A percentile compares a stretch with the other conserved stretches of the same genome.
Evolutionary conservation across 2,329 filamentous ascomycete species (phyloP).

Genomic region (Colletotrichum higginsianum): DNA sequence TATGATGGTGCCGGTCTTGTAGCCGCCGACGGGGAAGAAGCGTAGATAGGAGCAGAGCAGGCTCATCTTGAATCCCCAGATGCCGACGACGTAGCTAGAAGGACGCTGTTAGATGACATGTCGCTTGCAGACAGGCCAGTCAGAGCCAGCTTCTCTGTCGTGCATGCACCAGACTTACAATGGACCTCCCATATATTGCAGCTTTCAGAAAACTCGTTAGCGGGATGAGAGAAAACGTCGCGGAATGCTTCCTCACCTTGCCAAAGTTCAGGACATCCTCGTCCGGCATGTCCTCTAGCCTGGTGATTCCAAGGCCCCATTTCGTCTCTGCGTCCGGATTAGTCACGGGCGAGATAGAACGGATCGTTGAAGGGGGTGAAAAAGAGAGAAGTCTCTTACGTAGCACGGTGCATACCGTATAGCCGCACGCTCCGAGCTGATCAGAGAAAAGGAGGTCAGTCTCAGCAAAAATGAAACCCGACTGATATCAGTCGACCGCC

Average conservation of each 20-base stretch:
- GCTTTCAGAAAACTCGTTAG: constrained; percentile 22
- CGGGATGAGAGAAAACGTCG: accelerated
- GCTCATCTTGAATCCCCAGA: constrained; percentile 63
- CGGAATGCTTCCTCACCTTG: constrained; percentile 41
- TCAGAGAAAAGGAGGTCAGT: not conserved
- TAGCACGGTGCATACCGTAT: constrained; percentile 52
- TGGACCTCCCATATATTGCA: constrained; percentile 59
- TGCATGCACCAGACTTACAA: constrained; percentile 51
- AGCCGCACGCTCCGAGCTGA: constrained; percentile 53
- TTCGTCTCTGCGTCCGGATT: constrained; percentile 54
- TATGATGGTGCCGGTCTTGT: constrained; percentile 51
- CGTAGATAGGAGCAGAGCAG: constrained; percentile 61
- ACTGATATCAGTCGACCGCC: not conserved
- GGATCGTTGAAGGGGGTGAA: no score
- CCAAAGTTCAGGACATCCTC: constrained; percentile 57
- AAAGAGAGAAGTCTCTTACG: constrained; percentile 48
- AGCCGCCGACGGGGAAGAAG: constrained; percentile 56
- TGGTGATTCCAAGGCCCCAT: constrained; percentile 58
- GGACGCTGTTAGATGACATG: constrained; percentile 1
- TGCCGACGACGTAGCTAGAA: constrained; percentile 56
- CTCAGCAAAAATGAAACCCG: constrained; percentile 7
- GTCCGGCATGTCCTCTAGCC: constrained; percentile 53
- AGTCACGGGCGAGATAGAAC: not conserved
- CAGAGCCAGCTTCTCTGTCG: no score
- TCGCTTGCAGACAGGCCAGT: no score